Base-by-base conservation (phyloP, 139 green algal species). In the Ettlia oleoabundans region DNA sequence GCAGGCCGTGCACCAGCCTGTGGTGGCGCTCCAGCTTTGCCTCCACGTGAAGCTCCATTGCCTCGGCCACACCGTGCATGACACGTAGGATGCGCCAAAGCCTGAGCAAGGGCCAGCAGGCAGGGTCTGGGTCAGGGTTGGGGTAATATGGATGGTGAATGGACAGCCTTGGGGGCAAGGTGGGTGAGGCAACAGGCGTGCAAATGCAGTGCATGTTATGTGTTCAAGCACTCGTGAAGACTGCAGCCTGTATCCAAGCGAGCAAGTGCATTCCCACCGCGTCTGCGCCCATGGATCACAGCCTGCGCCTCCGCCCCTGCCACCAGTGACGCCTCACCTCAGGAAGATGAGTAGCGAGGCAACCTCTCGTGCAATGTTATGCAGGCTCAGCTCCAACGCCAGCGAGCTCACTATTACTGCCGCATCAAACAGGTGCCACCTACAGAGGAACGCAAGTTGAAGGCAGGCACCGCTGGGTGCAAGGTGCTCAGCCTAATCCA, bases 321-420 rank as follows among this genome's bases (percentile, higher is more conserved):
- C 35, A 26, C 65, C 37, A 1, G 13, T 22, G 2, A 7, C 66
- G 1, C 2, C 67, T 1, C 52, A 79, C 72, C 72, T 30, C 63
- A 85, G 82, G 74, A 86, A 81, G 37, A 86, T 74, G 40, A 86
- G 81, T 30, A 86, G 75, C 10, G 81, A 86, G 4, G 73, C 81
- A 18, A 71, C 55, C 81, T 86, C 81, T 41, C 63, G 52, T 24
- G 71, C 74, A 15, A 80, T 24, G 28, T 74, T 71, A 10, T 61
- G 65, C 38, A 86, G 61, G 24, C 53, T 70, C 21, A 80, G 72
- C 75, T 86, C 81, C 65, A 86, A 52, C 28, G 28, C 47, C 26
- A 86, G 73, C 40, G 66, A 78, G 33, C 33, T 19, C 22, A 84
- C 37, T 9, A 84, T 47, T 13, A 84, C 68, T 10, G 71, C 75